A percentile compares a stretch with the other conserved stretches of the same genome.
phyloP scores from a whole-genome alignment of 441 rosid species.

The Syzygium syzygioides region DNA sequence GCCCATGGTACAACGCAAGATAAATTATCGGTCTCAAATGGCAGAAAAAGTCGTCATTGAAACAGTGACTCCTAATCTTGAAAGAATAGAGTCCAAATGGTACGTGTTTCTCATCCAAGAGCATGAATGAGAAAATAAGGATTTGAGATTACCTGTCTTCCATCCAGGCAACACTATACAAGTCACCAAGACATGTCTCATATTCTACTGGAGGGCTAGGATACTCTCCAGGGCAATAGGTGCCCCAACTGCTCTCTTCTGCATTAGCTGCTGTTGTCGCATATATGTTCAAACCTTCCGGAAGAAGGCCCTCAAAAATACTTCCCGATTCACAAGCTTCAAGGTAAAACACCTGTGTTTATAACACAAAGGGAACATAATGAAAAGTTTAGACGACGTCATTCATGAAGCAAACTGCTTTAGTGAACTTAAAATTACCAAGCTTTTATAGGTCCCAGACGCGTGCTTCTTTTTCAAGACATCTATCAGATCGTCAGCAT shows the following conservation, averaged over 20 bases:
- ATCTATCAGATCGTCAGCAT: constrained; percentile 68
- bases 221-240: constrained; percentile 32
- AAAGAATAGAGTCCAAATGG: neutral
- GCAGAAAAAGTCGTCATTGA: neutral
- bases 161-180: constrained; percentile 68
- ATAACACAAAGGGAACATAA: neutral
- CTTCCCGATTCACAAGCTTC: constrained; percentile 81
- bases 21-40: neutral
- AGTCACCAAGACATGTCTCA: constrained; percentile 51
- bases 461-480: constrained; percentile 77
- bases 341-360: constrained; percentile 48
- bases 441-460: constrained; percentile 69
- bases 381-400: neutral
- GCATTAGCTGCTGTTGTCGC: constrained; percentile 55
- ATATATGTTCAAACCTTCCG: constrained; percentile 31
- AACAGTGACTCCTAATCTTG: neutral
- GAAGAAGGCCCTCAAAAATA: constrained; percentile 57
- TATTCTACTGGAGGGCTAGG: constrained; percentile 29
- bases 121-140: neutral
- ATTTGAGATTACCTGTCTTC: constrained; percentile 49
- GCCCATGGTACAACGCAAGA: neutral
- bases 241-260: constrained; percentile 41
- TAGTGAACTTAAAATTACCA: constrained; percentile 31
- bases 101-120: neutral
- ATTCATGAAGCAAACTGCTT: neutral